Conservation (phyloP, 805 yeast genomes). For the Brettanomyces custersianus region DNA sequence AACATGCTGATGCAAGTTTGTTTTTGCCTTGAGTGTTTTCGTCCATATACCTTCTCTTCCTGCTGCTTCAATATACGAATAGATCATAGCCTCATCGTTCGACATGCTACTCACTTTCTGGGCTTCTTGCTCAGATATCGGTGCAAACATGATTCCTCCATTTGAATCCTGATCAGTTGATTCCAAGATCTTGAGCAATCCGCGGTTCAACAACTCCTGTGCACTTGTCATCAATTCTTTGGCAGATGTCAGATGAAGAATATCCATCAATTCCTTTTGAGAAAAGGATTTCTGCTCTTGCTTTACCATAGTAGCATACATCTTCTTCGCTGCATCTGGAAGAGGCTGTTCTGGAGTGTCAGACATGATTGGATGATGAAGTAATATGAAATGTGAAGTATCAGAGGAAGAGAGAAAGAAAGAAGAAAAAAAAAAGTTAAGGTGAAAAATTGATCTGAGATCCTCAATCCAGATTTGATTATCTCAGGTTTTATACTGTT, state of each 20-base stretch:
- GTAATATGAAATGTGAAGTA: background rate
- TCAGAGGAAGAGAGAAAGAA: too few species aligned
- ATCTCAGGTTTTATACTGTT: too few species aligned
- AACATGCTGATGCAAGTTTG: constrained; percentile 87
- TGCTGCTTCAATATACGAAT: constrained; percentile 83
- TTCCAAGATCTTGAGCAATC: constrained; percentile 61
- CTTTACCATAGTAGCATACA: constrained; percentile 59
- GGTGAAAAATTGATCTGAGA: too few species aligned
- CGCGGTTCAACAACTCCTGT: constrained; percentile 36
- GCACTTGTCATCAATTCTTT: constrained; percentile 32
- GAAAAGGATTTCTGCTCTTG: constrained; percentile 42
- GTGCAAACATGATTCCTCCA: constrained; percentile 57
- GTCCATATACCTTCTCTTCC: constrained; percentile 97
- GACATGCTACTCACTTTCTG: constrained; percentile 67
- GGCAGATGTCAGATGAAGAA: constrained; percentile 34
- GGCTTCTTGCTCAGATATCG: constrained; percentile 68
- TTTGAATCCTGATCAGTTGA: constrained; percentile 35
- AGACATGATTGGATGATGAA: background rate
- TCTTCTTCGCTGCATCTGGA: constrained; percentile 34
- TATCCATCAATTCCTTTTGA: constrained; percentile 58
- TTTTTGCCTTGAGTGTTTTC: constrained; percentile 77
- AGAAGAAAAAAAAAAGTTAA: too few species aligned
- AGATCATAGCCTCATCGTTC: constrained; percentile 84
- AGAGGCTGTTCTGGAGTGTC: too few species aligned
- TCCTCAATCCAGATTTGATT: too few species aligned